These are phyloP conservation scores for Rutidosis leptorrhynchoides DNA, from an alignment of 129 eudicot genomes.

Conservation along the genomic window DNA sequence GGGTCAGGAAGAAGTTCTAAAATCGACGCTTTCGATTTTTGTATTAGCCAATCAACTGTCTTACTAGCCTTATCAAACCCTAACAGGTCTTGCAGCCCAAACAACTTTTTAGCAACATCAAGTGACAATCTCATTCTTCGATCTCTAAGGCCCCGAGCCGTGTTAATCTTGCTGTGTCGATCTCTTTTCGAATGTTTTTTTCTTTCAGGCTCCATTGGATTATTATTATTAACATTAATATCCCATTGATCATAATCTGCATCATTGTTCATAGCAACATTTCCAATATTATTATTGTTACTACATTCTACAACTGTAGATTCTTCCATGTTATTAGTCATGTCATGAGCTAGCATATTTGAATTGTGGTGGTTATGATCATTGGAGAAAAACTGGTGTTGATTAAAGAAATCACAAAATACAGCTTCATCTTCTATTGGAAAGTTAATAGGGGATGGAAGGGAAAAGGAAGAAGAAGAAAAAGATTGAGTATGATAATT, in stretches of 20 bases:
- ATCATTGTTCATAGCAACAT: conserved; percentile 7
- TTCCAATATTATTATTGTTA: conserved; percentile 21
- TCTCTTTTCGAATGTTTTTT: conserved; percentile 46
- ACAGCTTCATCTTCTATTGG: conserved; percentile 44
- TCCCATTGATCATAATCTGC: conserved; percentile 5
- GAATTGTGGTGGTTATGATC: conserved; percentile 21
- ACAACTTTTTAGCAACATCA: conserved; percentile 63
- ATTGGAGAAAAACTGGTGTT: conserved; percentile 11
- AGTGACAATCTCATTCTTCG: conserved; percentile 83
- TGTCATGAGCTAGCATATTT: conserved; percentile 19
- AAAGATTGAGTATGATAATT: conserved; percentile 17
- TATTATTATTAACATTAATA: background rate
- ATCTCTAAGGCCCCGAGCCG: conserved; percentile 82
- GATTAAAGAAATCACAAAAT: conserved; percentile 34
- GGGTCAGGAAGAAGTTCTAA: conserved; percentile 37
- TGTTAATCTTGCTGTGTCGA: conserved; percentile 83
- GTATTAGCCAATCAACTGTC: conserved; percentile 80
- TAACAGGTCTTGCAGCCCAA: conserved; percentile 69
- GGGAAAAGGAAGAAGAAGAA: conserved; percentile 25
- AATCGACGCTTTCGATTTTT: conserved; percentile 47
- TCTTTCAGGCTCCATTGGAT: conserved; percentile 23
- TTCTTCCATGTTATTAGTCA: conserved; percentile 21
- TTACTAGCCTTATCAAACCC: conserved; percentile 76
- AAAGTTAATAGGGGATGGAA: conserved; percentile 37
- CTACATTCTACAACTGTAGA: conserved; percentile 18